Evolutionary conservation across 2,329 filamentous ascomycete genomes (phyloP).

Genomic region (Arthrobotrys sinensis): DNA sequence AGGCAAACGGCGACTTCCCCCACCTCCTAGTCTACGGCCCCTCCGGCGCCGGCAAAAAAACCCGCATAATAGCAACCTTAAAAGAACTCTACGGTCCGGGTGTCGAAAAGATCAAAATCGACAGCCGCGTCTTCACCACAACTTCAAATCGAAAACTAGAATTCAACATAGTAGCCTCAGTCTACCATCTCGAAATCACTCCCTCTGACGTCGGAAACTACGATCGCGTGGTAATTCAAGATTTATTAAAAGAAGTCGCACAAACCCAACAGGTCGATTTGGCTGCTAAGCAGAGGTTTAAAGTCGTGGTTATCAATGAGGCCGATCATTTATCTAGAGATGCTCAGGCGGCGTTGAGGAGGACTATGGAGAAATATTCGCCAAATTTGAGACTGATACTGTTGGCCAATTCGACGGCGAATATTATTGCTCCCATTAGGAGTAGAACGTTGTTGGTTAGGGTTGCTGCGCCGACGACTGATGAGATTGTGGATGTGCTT

Average conservation of each 20-base stretch:
- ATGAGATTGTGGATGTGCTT: slow-evolving; percentile 85
- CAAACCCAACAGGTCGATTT: slow-evolving; percentile 99
- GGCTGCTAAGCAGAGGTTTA: slow-evolving; percentile 90
- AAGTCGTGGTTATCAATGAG: slow-evolving; percentile 99
- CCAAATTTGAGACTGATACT: slow-evolving; percentile 93
- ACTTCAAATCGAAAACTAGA: slow-evolving; percentile 96
- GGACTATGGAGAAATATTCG: slow-evolving; percentile 99
- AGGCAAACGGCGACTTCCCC: slow-evolving; percentile 98
- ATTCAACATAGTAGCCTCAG: slow-evolving; percentile 97
- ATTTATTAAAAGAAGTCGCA: slow-evolving; percentile 95
- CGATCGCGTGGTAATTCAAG: slow-evolving; percentile 94
- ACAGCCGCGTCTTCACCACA: slow-evolving; percentile 95
- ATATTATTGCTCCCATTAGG: slow-evolving; percentile 98
- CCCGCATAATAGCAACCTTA: slow-evolving; percentile 91
- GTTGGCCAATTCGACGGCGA: slow-evolving; percentile 94
- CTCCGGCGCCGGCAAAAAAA: slow-evolving; percentile 97
- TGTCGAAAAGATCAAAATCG: slow-evolving; percentile 99
- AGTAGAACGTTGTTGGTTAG: slow-evolving; percentile 91
- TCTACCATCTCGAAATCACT: slow-evolving; percentile 98
- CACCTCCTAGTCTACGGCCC: slow-evolving; percentile 97
- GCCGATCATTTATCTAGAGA: slow-evolving; percentile 94
- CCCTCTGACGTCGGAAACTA: slow-evolving; percentile 97
- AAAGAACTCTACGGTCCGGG: slow-evolving; percentile 96
- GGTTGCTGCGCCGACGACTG: slow-evolving; percentile 88
- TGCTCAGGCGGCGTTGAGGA: slow-evolving; percentile 91